These are phyloP conservation scores for Thielaviopsis euricoi DNA, from an alignment of 2,329 filamentous ascomycete species.

Conservation along the genomic window DNA sequence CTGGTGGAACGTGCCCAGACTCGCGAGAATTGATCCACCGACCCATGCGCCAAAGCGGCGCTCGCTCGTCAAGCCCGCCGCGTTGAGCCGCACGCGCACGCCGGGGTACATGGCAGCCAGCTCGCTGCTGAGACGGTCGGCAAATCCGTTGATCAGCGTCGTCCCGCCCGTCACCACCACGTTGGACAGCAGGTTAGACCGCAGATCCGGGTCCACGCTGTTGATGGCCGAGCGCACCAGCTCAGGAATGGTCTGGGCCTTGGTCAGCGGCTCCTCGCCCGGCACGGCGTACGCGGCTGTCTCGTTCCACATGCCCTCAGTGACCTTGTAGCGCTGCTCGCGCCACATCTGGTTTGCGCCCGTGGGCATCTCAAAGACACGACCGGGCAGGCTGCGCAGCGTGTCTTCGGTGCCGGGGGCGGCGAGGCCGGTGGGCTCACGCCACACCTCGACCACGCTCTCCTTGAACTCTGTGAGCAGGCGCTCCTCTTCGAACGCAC, in stretches of 20 bases:
- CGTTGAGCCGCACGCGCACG: constrained; percentile 73
- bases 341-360: constrained; percentile 93
- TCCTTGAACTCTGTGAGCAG: constrained; percentile 95
- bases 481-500: constrained; percentile 74
- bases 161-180: constrained; percentile 86
- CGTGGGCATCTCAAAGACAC: constrained; percentile 93
- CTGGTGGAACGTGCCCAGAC: constrained; percentile 94
- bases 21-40: constrained; percentile 87
- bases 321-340: constrained; percentile 68
- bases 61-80: constrained; percentile 73
- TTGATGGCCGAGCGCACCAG: constrained; percentile 63
- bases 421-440: constrained; percentile 53
- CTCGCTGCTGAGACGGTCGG: constrained; percentile 76
- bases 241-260: constrained; percentile 66
- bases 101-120: constrained; percentile 68
- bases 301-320: constrained; percentile 84
- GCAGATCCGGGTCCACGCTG: constrained; percentile 76
- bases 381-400: constrained; percentile 54
- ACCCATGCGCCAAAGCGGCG: constrained; percentile 90
- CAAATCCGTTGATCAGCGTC: constrained; percentile 78
- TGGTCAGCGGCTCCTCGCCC: constrained; percentile 32
- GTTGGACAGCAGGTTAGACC: constrained; percentile 68
- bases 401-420: constrained; percentile 59
- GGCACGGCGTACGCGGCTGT: constrained; percentile 46
- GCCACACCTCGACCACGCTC: constrained; percentile 88